Conservation (phyloP, 169 alveolate species). For the Nephromyces sp. region DNA sequence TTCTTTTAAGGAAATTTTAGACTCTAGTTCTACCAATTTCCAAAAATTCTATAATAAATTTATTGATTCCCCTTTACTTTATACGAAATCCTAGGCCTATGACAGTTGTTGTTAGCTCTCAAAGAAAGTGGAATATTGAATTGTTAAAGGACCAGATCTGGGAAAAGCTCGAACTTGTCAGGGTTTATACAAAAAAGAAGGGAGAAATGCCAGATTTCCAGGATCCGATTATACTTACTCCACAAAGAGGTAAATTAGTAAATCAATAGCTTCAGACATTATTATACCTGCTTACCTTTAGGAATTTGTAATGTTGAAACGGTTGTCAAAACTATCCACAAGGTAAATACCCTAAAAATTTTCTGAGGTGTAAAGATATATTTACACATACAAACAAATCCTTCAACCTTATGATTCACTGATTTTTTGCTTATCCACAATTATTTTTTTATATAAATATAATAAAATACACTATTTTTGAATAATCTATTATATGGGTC, state of each 20-base stretch:
- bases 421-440: too few relatives aligned
- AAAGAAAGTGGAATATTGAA: conserved; percentile 87
- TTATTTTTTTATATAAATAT: too few relatives aligned
- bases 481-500: too few relatives aligned
- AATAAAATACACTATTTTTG: too few relatives aligned
- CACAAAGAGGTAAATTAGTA: conserved; percentile 60
- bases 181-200: conserved; percentile 94
- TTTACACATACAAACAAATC: too few relatives aligned
- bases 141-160: conserved; percentile 85
- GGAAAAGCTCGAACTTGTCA: conserved; percentile 83
- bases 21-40: too few relatives aligned
- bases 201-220: conserved; percentile 91
- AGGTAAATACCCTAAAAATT: not conserved
- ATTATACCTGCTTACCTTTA: not conserved
- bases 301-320: conserved; percentile 16
- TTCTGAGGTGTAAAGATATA: too few relatives aligned
- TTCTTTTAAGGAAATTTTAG: too few relatives aligned
- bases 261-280: not conserved
- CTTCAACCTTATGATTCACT: too few relatives aligned
- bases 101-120: conserved; percentile 42
- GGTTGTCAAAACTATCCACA: conserved; percentile 9
- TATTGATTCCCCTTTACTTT: too few relatives aligned
- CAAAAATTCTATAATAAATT: too few relatives aligned
- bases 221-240: conserved; percentile 86
- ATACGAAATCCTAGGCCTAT: conserved; percentile 5